Conservation (phyloP, 2,329 filamentous ascomycete species). For the Macrophomina pseudophaseolina region DNA sequence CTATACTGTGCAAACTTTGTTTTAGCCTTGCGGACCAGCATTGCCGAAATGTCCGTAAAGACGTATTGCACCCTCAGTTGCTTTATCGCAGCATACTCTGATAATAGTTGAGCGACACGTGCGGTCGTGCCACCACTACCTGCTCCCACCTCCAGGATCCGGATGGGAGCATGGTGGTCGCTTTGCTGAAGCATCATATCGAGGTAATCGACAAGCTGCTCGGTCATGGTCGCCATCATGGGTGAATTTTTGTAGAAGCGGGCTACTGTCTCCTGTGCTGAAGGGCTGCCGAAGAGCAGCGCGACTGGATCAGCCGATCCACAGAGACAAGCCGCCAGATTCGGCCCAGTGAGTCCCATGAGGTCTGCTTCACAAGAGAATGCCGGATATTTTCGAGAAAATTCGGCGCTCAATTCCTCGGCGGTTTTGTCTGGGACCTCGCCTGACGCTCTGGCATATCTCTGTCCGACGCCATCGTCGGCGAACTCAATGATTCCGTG, state of each 20-base stretch:
- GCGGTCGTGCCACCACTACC: neutral
- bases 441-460: too few relatives aligned
- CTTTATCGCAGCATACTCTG: neutral
- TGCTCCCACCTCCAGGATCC: neutral
- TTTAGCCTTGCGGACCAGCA: conserved; percentile 13
- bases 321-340: conserved; percentile 30
- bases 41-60: conserved; percentile 25
- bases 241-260: conserved; percentile 31
- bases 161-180: neutral
- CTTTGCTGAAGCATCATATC: neutral
- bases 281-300: conserved; percentile 30
- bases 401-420: too few relatives aligned
- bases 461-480: too few relatives aligned
- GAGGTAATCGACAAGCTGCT: conserved; percentile 22
- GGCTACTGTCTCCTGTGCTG: conserved; percentile 29
- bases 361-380: neutral
- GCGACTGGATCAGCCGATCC: conserved; percentile 29
- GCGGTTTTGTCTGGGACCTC: neutral
- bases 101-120: neutral
- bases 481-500: too few relatives aligned
- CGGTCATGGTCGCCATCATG: conserved; percentile 31
- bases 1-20: neutral
- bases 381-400: neutral
- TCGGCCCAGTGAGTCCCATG: neutral
- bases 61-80: conserved; percentile 5